Evolutionary conservation across 495 filamentous ascomycete genomes (phyloP), one percentile per base, ranked within the genome.

Genomic region (Staphylotrichum tortipilum): DNA sequence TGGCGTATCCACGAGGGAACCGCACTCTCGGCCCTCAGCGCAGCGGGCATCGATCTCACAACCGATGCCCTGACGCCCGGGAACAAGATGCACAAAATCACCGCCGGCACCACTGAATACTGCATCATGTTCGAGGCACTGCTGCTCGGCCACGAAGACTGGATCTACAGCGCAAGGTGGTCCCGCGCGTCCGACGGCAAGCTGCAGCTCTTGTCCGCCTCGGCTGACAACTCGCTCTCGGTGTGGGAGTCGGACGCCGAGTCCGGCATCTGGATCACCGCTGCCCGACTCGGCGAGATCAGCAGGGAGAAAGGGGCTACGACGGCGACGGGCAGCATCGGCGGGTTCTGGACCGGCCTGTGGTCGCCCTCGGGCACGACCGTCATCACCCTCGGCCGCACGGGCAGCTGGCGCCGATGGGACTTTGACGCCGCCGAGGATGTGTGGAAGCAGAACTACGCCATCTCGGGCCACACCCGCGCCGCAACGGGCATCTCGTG

Each of bases 121-220:
- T 88, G 83, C 24, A 72, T 94, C 39, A 95, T 89, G 1, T 97
- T 97, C 53, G 94, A 97, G 68, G 94, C 94, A 7, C 74, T 99
- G 11, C 78, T 99, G 8, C 80, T 97, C 21, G 92, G 94, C 17
- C 94, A 97, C 59, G 92, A 99, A 57, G 92, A 99, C 59, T 99
- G 92, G 92, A 87, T 99, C 21, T 96, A 94, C 61, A 89, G 85
- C 44, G 78, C 85, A 0, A 71, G 72, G 31, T 99, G 92, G 92
- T 74, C 76, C 26, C 76, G 77, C 9, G 64, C 72, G 22, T 54
- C 57, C 14, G 54, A 58, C 37, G 49, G 69, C 8, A 74, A 70
- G 46, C 74, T 83, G 15, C 88, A 85, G 56, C 79, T 99, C 14
- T 80, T 99, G 14, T 86, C 91, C 11, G 83, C 92, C 2, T 97